Percentiles rank a stretch among this genome's conserved stretches.
phyloP scores from a whole-genome alignment of 352 stramenopile species.

The Phytopythium vexans region DNA sequence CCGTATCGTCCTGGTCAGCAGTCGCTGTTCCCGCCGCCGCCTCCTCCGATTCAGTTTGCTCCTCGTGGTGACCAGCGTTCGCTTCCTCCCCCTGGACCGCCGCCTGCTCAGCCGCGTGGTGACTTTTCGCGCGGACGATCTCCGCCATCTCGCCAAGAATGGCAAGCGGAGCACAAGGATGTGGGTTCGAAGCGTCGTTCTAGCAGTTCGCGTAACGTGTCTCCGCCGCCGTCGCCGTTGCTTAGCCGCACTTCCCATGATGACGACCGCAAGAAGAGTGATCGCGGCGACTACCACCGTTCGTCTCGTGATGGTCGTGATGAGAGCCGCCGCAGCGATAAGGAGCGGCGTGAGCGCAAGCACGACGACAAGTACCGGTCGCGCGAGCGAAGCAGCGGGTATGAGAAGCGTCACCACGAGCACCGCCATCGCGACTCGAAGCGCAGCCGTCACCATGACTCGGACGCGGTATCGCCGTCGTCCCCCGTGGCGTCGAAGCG shows the following conservation, averaged over 20 bases:
- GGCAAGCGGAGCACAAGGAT: not conserved
- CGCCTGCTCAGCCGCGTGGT: too few relatives aligned
- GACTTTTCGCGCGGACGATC: too few relatives aligned
- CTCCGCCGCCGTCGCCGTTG: slow-evolving; percentile 1
- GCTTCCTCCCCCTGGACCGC: not conserved
- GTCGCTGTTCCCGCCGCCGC: slow-evolving; percentile 8
- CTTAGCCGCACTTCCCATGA: not conserved
- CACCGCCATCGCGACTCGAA: slow-evolving; percentile 28
- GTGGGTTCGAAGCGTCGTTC: not conserved
- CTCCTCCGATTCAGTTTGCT: not conserved
- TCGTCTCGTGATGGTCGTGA: too few relatives aligned
- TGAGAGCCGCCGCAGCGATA: too few relatives aligned
- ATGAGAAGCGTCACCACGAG: slow-evolving; percentile 31
- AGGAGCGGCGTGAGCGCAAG: slow-evolving; percentile 18
- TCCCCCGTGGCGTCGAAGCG: slow-evolving; percentile 11
- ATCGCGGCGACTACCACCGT: too few relatives aligned
- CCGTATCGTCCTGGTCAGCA: slow-evolving; percentile 6
- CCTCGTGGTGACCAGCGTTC: not conserved
- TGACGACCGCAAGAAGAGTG: slow-evolving; percentile 4
- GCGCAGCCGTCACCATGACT: slow-evolving; percentile 17
- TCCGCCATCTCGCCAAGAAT: too few relatives aligned
- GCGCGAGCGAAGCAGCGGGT: slow-evolving; percentile 16
- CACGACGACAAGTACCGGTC: slow-evolving; percentile 26
- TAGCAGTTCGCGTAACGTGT: not conserved
- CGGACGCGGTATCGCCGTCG: not conserved